A percentile compares a stretch with the other conserved stretches of the same genome.
Evolutionary conservation across 176 grass and related monocot species (phyloP).

Genomic region (Lolium rigidum): DNA sequence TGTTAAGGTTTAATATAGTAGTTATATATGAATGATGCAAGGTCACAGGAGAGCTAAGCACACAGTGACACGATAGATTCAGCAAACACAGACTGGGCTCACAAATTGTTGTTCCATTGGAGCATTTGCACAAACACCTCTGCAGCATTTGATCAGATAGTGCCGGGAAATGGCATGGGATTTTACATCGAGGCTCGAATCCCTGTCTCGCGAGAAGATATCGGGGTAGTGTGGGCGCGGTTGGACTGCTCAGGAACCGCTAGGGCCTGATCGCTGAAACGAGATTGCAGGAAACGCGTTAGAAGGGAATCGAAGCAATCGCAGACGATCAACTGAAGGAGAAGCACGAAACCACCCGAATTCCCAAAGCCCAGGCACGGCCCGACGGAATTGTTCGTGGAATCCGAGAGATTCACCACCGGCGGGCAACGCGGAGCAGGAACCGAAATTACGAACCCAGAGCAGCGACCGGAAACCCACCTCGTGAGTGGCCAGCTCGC

Average conservation of each 20-base stretch:
- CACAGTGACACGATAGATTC: not conserved
- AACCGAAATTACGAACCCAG: not conserved
- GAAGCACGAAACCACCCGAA: not conserved
- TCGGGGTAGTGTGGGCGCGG: not conserved
- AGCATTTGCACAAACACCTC: constrained; percentile 27
- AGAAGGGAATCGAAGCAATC: not conserved
- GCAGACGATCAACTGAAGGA: too few species aligned
- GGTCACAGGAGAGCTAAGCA: not conserved
- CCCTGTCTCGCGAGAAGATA: constrained; percentile 5
- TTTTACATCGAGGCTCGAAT: constrained; percentile 2
- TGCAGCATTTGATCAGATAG: not conserved
- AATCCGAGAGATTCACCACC: not conserved
- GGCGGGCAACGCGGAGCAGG: not conserved
- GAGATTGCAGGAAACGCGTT: not conserved
- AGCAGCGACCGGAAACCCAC: not conserved
- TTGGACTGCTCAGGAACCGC: not conserved
- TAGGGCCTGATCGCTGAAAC: constrained; percentile 27
- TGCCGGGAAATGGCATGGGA: not conserved
- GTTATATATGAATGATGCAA: not conserved
- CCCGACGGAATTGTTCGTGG: not conserved
- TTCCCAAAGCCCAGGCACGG: not conserved
- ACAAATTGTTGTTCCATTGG: not conserved
- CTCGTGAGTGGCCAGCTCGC: too few species aligned
- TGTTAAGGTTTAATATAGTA: too few species aligned
- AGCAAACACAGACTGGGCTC: not conserved